Percentiles rank a stretch among this genome's conserved stretches.
These are phyloP conservation scores for Plasmodium knowlesi DNA, from an alignment of 169 alveolate species.

Conservation along the genomic window DNA sequence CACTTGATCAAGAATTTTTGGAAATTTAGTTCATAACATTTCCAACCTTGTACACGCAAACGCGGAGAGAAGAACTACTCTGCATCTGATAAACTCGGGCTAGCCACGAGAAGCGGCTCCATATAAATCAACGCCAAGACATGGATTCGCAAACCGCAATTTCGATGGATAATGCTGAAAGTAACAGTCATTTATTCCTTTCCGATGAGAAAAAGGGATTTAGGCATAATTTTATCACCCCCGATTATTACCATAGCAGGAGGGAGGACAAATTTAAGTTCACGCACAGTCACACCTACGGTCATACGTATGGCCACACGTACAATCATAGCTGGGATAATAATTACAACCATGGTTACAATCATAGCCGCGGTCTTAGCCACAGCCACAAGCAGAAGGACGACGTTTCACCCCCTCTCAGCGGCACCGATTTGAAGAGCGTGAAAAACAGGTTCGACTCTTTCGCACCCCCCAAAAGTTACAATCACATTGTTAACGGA, in stretches of 20 bases:
- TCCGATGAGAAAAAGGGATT: conserved; percentile 29
- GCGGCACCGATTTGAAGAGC: neutral
- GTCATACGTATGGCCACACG: neutral
- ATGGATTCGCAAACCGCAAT: neutral
- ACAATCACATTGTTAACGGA: neutral
- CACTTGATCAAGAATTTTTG: conserved; percentile 22
- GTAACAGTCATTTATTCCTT: conserved; percentile 32
- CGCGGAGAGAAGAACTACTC: neutral
- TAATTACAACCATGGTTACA: neutral
- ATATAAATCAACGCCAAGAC: conserved; percentile 7
- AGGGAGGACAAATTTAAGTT: conserved; percentile 15
- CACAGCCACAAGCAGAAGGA: neutral
- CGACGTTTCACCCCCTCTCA: neutral
- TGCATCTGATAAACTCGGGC: conserved; percentile 4
- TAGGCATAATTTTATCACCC: neutral
- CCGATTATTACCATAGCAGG: conserved; percentile 11
- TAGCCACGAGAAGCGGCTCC: neutral
- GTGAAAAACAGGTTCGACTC: conserved; percentile 24
- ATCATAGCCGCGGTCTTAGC: neutral
- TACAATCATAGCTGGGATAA: neutral
- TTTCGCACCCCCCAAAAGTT: neutral
- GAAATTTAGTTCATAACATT: conserved; percentile 52
- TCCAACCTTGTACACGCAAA: conserved; percentile 45
- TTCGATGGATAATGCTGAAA: conserved; percentile 51
- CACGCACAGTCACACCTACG: neutral